Evolutionary conservation across 306 rosid species (phyloP), one percentile per base, ranked within the genome.

Genomic region (Benincasa hispida): DNA sequence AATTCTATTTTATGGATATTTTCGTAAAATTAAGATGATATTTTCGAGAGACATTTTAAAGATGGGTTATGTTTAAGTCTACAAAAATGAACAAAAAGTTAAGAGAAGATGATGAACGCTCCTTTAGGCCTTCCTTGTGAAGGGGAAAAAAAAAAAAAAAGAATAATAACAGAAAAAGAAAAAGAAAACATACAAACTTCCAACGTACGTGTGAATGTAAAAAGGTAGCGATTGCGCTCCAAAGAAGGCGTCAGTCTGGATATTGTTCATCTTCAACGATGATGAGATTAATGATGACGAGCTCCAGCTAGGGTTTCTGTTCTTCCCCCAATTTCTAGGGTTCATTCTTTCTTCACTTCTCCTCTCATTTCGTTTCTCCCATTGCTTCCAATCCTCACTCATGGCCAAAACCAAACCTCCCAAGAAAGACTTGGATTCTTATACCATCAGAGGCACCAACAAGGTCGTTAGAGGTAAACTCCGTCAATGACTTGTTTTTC

Each of bases 361-460:
- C 13, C 76, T 56, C 12, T 47, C 30, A 8, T 51, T 48, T 47
- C 30, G 5, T 51, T 48, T 81, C 63, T 79, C 79, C 19, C 58
- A 39, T 78, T 24, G 45, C 73, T 42, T 77, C 28, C 58, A n/a
- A n/a, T 34, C 3, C 37, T 54, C 34, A 77, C 80, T 18, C 61
- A 92, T 92, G 98, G 94, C 96, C 79, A 93, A 91, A 87, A 91
- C 96, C 56, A 85, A 87, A 79, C 89, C 96, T 1, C 89, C 87
- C 2, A 93, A 54, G 79, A 91, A 81, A 79, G 97, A 89, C 88
- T 53, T 87, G 76, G 91, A 91, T 75, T 86, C 93, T 4, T 93
- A 90, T 83, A 91, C 93, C 34, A 90, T 93, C 84, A 80, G 81
- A 86, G 98, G 97, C 80, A 90, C 98, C 76, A 88, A 83, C 93